Evolutionary conservation across 2,329 filamentous ascomycete species (phyloP).

Genomic region (Ceratocystis eucalypticola): DNA sequence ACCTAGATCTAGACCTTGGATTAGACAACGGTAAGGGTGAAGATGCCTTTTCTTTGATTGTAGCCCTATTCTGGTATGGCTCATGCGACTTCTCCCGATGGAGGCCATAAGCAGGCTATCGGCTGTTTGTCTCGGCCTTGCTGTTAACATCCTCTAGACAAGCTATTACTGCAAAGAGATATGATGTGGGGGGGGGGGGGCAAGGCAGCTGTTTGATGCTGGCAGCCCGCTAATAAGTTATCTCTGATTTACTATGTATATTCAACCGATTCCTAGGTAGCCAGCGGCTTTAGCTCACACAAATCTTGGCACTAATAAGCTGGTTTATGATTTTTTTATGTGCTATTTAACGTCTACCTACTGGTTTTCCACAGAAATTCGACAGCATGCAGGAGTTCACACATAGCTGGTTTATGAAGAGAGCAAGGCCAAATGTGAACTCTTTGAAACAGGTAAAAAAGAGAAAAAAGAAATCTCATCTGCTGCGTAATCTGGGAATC

Average conservation of each 20-base stretch:
- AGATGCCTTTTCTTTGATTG: not conserved
- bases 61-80: not conserved
- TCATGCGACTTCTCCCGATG: not conserved
- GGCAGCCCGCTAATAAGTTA: not conserved
- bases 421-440: not conserved
- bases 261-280: not conserved
- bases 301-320: not conserved
- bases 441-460: not conserved
- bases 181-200: too few relatives aligned
- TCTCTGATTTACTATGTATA: not conserved
- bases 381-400: too few relatives aligned
- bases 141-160: not conserved
- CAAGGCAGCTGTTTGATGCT: too few relatives aligned
- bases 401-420: not conserved
- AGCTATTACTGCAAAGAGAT: not conserved
- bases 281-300: not conserved
- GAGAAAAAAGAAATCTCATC: not conserved
- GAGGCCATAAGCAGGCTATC: not conserved
- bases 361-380: too few relatives aligned
- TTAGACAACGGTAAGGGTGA: not conserved
- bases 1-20: not conserved
- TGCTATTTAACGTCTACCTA: too few relatives aligned
- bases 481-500: slow-evolving; percentile 13
- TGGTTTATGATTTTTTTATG: not conserved
- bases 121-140: too few relatives aligned